These are phyloP conservation scores for Penicillium chermesinum DNA, from an alignment of 495 filamentous ascomycete genomes.

Conservation along the genomic window DNA sequence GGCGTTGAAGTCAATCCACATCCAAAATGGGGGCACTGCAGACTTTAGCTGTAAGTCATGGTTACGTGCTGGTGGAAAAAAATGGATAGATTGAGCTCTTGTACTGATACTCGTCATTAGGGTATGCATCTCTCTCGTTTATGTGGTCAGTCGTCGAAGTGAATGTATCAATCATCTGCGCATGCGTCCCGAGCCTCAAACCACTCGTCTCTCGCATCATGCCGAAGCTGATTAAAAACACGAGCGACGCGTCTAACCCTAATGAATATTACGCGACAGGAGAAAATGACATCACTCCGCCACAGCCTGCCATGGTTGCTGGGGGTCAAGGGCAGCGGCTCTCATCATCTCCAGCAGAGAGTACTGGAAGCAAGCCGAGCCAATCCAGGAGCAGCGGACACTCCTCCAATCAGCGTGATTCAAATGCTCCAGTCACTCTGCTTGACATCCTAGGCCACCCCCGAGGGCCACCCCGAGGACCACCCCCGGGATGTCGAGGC, in stretches of 20 bases:
- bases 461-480: conserved; percentile 21
- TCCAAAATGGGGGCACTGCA: conserved; percentile 26
- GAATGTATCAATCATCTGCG: conserved; percentile 82
- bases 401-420: conserved; percentile 5
- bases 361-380: conserved; percentile 13
- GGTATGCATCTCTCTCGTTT: conserved; percentile 77
- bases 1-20: conserved; percentile 27
- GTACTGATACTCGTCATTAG: conserved; percentile 19
- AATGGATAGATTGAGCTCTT: neutral
- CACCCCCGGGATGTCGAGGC: conserved; percentile 27
- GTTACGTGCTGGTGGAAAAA: neutral
- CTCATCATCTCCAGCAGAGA: conserved; percentile 6
- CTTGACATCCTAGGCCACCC: conserved; percentile 35
- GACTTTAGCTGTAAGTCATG: conserved; percentile 52
- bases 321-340: neutral
- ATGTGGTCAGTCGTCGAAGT: conserved; percentile 94
- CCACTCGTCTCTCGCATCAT: conserved; percentile 72
- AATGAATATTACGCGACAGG: conserved; percentile 11
- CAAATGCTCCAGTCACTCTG: conserved; percentile 22
- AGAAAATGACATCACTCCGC: conserved; percentile 11
- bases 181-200: conserved; percentile 83
- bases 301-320: conserved; percentile 7
- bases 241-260: conserved; percentile 26
- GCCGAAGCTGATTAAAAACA: conserved; percentile 61
- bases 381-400: conserved; percentile 12